A percentile compares a stretch with the other conserved stretches of the same genome.
Conservation (phyloP, 306 rosid genomes). For the Cucurbita argyrosperma region DNA sequence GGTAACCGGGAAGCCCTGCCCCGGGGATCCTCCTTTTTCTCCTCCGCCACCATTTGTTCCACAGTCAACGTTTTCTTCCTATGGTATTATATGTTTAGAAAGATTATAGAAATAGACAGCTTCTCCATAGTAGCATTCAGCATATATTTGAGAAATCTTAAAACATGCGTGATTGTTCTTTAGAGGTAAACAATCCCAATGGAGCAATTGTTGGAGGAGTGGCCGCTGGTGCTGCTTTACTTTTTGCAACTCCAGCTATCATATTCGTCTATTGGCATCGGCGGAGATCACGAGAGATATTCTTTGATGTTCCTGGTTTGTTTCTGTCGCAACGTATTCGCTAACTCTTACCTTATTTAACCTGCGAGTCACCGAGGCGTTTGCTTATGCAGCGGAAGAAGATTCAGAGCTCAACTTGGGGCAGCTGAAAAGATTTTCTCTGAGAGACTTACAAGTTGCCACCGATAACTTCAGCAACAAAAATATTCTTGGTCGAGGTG, state of each 20-base stretch:
- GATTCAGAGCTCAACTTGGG: conserved; percentile 9
- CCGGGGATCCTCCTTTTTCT: conserved; percentile 13
- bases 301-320: conserved; percentile 13
- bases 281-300: conserved; percentile 5
- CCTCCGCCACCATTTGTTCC: conserved; percentile 13
- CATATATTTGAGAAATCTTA: not conserved
- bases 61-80: conserved; percentile 1
- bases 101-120: not conserved
- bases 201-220: conserved; percentile 16
- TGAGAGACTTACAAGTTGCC: conserved; percentile 13
- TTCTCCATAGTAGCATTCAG: not conserved
- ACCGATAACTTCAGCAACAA: conserved; percentile 13
- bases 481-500: conserved; percentile 15
- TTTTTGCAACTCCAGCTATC: conserved; percentile 12
- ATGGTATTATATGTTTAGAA: conserved; percentile 1
- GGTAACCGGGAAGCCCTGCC: conserved; percentile 16
- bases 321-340: not conserved
- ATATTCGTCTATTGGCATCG: conserved; percentile 6
- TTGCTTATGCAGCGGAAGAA: conserved; percentile 9
- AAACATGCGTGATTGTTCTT: not conserved
- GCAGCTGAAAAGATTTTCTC: conserved; percentile 10
- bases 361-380: not conserved
- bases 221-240: conserved; percentile 15
- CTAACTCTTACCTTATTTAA: not conserved
- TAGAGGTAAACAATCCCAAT: conserved; percentile 6